These are phyloP conservation scores for Pelargonium fulgidum DNA, from an alignment of 441 rosid genomes.

Conservation along the genomic window DNA sequence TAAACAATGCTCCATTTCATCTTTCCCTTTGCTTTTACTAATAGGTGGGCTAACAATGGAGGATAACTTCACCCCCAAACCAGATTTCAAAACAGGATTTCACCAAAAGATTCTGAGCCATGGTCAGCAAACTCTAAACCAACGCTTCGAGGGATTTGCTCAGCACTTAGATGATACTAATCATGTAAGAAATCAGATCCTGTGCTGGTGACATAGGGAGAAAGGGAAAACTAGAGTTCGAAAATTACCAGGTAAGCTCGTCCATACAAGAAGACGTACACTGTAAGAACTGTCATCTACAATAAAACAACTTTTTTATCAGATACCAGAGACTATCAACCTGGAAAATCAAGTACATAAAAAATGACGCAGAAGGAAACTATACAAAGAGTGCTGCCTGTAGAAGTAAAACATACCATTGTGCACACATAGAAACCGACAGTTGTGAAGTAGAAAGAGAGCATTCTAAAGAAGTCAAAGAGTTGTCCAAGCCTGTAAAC, in stretches of 20 bases:
- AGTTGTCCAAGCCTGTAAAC: slow-evolving; percentile 99
- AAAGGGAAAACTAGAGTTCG: not conserved
- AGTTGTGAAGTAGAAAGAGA: slow-evolving; percentile 95
- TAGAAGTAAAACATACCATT: slow-evolving; percentile 52
- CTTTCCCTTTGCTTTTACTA: no score
- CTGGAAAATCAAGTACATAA: not conserved
- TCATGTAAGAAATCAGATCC: no score
- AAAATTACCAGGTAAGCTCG: slow-evolving; percentile 83
- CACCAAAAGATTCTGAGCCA: no score
- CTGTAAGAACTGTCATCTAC: slow-evolving; percentile 90
- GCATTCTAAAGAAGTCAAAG: slow-evolving; percentile 95
- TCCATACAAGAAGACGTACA: slow-evolving; percentile 85
- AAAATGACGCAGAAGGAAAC: not conserved
- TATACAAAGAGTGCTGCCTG: not conserved
- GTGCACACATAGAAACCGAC: slow-evolving; percentile 96
- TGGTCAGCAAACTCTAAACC: not conserved
- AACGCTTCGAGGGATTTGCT: not conserved
- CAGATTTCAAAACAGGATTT: no score
- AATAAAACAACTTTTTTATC: not conserved
- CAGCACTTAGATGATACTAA: not conserved
- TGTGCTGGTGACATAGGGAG: not conserved
- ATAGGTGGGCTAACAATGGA: no score
- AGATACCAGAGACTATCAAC: not conserved
- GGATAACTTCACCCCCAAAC: no score
- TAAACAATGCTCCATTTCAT: no score